These are phyloP conservation scores for Chimonanthus praecox DNA, from an alignment of 164 flowering plant genomes.

Conservation along the genomic window DNA sequence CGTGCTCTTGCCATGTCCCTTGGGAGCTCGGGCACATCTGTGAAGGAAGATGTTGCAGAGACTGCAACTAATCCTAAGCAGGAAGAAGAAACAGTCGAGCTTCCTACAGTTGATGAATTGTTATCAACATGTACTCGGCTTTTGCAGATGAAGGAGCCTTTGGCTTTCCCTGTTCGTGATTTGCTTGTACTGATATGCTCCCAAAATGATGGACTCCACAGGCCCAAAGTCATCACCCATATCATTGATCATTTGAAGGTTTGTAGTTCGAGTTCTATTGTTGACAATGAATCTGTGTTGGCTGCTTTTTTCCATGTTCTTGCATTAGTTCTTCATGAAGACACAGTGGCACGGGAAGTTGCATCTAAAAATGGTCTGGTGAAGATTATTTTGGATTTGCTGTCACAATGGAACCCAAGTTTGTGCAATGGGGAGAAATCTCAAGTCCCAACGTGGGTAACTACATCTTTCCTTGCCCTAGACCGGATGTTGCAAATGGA, in stretches of 20 bases:
- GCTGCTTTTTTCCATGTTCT: slow-evolving; percentile 84
- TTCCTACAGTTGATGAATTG: slow-evolving; percentile 82
- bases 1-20: slow-evolving; percentile 99
- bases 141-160: slow-evolving; percentile 66
- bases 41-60: slow-evolving; percentile 55
- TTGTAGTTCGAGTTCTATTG: slow-evolving; percentile 33
- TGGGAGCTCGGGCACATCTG: slow-evolving; percentile 61
- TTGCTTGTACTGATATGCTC: slow-evolving; percentile 84
- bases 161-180: slow-evolving; percentile 86
- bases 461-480: slow-evolving; percentile 77
- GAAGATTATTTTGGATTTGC: slow-evolving; percentile 58
- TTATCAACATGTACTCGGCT: slow-evolving; percentile 70
- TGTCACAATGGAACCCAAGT: slow-evolving; percentile 58
- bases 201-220: slow-evolving; percentile 74
- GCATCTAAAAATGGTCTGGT: slow-evolving; percentile 64
- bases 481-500: slow-evolving; percentile 84
- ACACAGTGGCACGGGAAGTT: slow-evolving; percentile 67
- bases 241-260: slow-evolving; percentile 66
- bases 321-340: slow-evolving; percentile 91
- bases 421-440: slow-evolving; percentile 25
- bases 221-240: slow-evolving; percentile 63
- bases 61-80: slow-evolving; percentile 34
- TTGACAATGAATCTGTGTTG: slow-evolving; percentile 37
- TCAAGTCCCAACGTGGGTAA: slow-evolving; percentile 87
- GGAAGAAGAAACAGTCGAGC: slow-evolving; percentile 67